Evolutionary conservation across 441 rosid species (phyloP).

Genomic region (Erodium chrysanthum): DNA sequence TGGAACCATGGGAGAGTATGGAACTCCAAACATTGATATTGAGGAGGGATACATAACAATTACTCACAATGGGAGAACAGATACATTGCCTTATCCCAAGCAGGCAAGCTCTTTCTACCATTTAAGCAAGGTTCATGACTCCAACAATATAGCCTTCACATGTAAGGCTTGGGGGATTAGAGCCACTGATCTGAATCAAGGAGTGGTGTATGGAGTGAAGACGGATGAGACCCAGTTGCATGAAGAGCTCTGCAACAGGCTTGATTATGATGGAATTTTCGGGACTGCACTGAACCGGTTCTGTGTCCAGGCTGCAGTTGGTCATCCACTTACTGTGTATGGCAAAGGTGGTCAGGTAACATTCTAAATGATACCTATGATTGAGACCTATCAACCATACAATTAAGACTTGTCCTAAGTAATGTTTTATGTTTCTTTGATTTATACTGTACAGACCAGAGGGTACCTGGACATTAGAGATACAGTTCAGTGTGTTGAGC

Average conservation of each 20-base stretch:
- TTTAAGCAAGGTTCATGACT: constrained; percentile 86
- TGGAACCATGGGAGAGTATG: constrained; percentile 96
- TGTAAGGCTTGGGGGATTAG: constrained; percentile 98
- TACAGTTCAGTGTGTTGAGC: constrained; percentile 90
- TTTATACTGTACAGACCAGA: constrained; percentile 50
- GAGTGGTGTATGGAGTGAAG: constrained; percentile 84
- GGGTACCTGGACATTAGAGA: constrained; percentile 96
- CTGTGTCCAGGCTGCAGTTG: constrained; percentile 91
- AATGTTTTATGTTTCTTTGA: not conserved
- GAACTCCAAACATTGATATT: constrained; percentile 91
- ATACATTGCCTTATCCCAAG: constrained; percentile 87
- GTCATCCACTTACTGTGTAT: constrained; percentile 86
- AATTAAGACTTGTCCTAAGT: not conserved
- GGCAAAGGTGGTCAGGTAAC: constrained; percentile 95
- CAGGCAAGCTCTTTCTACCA: constrained; percentile 97
- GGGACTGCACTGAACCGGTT: constrained; percentile 90
- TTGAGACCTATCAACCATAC: not conserved
- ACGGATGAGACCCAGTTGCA: constrained; percentile 88
- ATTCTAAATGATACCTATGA: not conserved
- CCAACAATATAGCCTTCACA: constrained; percentile 86
- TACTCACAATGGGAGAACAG: constrained; percentile 79
- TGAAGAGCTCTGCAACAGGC: constrained; percentile 61
- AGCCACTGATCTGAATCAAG: constrained; percentile 92
- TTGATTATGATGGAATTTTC: constrained; percentile 87
- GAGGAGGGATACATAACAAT: constrained; percentile 93